A percentile compares a stretch with the other conserved stretches of the same genome.
These are phyloP conservation scores for Solanum hybrid DNA, from an alignment of 305 asterid species.

Conservation along the genomic window DNA sequence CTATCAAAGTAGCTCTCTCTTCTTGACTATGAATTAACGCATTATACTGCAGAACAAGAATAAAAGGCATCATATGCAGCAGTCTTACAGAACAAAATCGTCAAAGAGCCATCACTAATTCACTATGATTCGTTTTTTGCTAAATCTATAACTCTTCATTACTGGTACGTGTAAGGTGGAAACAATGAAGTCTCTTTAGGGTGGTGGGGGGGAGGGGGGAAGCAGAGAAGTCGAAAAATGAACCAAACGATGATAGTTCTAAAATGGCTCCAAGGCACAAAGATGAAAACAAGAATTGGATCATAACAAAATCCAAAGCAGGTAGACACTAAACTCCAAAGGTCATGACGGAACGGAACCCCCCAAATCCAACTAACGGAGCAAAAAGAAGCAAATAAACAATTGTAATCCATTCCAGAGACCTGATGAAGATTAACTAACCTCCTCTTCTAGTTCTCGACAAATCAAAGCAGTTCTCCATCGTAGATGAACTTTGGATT, in stretches of 20 bases:
- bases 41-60: constrained; percentile 54
- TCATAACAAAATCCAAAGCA: not conserved
- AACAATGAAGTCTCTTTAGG: not conserved
- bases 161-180: not conserved
- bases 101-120: not conserved
- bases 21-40: constrained; percentile 59
- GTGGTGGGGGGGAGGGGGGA: not conserved
- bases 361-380: not conserved
- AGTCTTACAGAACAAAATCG: not conserved
- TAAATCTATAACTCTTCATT: not conserved
- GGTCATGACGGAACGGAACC: not conserved
- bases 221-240: not conserved
- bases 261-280: not conserved
- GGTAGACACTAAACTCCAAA: not conserved
- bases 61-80: constrained; percentile 6
- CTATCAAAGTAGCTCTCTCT: constrained; percentile 60
- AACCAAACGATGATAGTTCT: not conserved
- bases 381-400: not conserved
- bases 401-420: constrained; percentile 2
- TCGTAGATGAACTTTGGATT: constrained; percentile 79
- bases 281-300: not conserved
- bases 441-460: constrained; percentile 91
- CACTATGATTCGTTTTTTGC: not conserved
- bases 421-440: constrained; percentile 13
- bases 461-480: constrained; percentile 94